Evolutionary conservation across 148 eudicot genomes (phyloP).

Genomic region (Camellia granthamiana): DNA sequence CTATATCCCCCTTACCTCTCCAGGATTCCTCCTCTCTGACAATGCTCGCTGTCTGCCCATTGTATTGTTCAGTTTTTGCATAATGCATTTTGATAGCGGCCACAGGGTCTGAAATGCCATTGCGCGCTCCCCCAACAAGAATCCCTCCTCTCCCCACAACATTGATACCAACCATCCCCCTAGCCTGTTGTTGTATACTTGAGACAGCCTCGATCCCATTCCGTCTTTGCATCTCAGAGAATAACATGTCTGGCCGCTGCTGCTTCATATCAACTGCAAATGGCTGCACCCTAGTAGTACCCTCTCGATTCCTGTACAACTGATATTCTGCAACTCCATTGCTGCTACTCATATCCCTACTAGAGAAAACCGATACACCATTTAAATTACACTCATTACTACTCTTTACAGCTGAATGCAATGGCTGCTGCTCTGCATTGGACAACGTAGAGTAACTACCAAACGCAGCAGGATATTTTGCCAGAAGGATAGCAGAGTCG

Average conservation of each 20-base stretch:
- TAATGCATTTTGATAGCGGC: conserved; percentile 70
- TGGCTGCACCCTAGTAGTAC: conserved; percentile 31
- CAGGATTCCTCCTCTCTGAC: conserved; percentile 45
- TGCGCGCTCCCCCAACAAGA: conserved; percentile 34
- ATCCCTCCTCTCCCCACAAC: conserved; percentile 44
- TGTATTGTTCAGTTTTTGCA: conserved; percentile 42
- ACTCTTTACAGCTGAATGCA: conserved; percentile 23
- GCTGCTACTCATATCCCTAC: conserved; percentile 37
- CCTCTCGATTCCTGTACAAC: conserved; percentile 31
- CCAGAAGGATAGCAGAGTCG: conserved; percentile 56
- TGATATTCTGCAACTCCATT: conserved; percentile 37
- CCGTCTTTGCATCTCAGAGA: conserved; percentile 37
- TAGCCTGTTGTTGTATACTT: conserved; percentile 38
- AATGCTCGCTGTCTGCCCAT: conserved; percentile 31
- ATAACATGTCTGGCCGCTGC: conserved; percentile 26
- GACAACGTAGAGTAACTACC: conserved; percentile 32
- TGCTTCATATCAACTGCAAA: conserved; percentile 51
- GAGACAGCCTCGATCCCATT: conserved; percentile 47
- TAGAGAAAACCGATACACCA: conserved; percentile 36
- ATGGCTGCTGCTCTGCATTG: conserved; percentile 36
- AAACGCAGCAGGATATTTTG: conserved; percentile 71
- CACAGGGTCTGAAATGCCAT: conserved; percentile 72
- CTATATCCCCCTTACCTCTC: conserved; percentile 52
- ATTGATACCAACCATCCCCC: conserved; percentile 38
- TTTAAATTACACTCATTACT: conserved; percentile 36